These are phyloP conservation scores for Polytolypa hystricis DNA, from an alignment of 2,329 filamentous ascomycete genomes.

Conservation along the genomic window DNA sequence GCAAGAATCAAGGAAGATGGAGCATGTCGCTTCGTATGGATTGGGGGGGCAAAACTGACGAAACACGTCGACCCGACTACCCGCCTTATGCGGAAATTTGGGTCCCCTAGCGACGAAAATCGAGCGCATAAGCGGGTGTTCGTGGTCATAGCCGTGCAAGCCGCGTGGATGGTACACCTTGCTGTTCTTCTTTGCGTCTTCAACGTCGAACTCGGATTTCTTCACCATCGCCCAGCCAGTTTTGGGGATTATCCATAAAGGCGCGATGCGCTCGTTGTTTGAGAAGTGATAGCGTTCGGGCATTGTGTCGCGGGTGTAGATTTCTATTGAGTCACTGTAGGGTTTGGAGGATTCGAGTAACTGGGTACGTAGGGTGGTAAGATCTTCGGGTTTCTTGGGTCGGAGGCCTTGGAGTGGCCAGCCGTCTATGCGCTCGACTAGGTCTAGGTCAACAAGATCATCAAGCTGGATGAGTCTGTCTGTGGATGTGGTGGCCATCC, in stretches of 20 bases:
- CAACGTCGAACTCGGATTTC: constrained; percentile 65
- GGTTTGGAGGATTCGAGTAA: constrained; percentile 42
- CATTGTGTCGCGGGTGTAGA: constrained; percentile 83
- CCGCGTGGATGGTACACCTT: constrained; percentile 68
- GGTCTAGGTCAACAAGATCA: constrained; percentile 65
- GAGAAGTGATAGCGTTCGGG: constrained; percentile 86
- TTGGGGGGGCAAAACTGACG: constrained; percentile 48
- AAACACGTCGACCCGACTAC: constrained; percentile 68
- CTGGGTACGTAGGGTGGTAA: constrained; percentile 56
- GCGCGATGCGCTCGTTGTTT: constrained; percentile 79
- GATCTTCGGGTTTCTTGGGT: constrained; percentile 57
- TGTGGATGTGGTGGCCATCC: constrained; percentile 88
- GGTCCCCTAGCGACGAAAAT: constrained; percentile 90
- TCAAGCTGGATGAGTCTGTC: constrained; percentile 78
- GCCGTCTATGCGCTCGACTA: constrained; percentile 78
- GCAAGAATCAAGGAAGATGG: too few relatives aligned
- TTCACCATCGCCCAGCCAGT: constrained; percentile 86
- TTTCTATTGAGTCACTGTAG: constrained; percentile 56
- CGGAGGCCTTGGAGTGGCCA: constrained; percentile 89
- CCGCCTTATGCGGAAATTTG: constrained; percentile 75
- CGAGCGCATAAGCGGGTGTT: constrained; percentile 89
- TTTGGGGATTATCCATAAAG: constrained; percentile 86
- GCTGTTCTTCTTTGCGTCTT: constrained; percentile 52
- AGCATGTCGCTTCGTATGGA: not conserved
- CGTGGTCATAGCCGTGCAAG: constrained; percentile 88